Base-by-base conservation (phyloP, 2,329 filamentous ascomycete species). In the Tolypocladium album region DNA sequence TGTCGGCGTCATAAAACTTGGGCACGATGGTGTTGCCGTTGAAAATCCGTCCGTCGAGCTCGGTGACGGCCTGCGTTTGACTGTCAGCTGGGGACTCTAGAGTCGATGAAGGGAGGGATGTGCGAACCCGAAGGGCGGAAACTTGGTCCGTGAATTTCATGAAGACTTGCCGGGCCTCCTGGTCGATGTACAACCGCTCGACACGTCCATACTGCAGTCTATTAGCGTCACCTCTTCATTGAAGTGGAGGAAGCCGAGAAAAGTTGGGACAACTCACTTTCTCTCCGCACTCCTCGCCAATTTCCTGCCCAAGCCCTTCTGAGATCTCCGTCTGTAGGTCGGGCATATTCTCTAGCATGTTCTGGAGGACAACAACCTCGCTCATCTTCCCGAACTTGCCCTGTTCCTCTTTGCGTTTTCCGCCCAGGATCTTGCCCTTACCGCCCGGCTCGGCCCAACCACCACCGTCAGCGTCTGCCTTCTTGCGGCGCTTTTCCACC, bases 131-230 rank as follows among this genome's bases (percentile, higher is more conserved):
- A 61, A 97, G 75, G 17, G 92, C 94, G 55, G 89, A 94, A 59
- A 97, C 79, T 67, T 88, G 84, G 65, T 88, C 89, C 2, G 90
- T 93, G 70, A 97, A 99, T 72, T 95, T 90, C 72, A 99, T 91
- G 72, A 96, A 97, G 5, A 99, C 94, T 58, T 86, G 84, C 15
- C 78, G 75, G 56, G 78, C 79, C 64, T 81, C 76, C 53, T 85
- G 78, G 68, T 90, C 85, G 61, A 97, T 87, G 68, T 87, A 88
- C 22, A 96, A 79, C 65, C 90, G 81, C 72, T 95, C 89, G 6
- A 96, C 88, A 53, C 85, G 83, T 20, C 92, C 92, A 70, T 96
- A 96, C 85, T 91, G 64, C 36, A 38, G 60, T 60, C 38, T 57
- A 62, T 60, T 56, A 63, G 58, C 43, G 36, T 55, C 34, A 27